Evolutionary conservation across 768 basidiomycete species (phyloP), one percentile per base, ranked within the genome.

Genomic region (Trametes cingulata): DNA sequence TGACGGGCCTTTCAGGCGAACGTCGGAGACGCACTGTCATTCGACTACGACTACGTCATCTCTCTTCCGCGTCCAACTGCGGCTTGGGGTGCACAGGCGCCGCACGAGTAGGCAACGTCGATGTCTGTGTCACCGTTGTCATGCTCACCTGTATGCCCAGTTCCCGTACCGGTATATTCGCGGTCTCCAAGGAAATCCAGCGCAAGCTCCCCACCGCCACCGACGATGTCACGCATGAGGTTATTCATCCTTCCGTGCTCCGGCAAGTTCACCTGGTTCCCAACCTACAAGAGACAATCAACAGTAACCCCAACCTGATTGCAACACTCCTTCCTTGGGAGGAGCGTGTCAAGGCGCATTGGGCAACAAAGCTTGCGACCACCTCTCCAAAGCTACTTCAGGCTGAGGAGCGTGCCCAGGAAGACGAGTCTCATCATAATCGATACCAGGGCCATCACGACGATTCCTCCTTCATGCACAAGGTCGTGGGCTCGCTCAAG

Each of bases 31-130:
- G 79, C 84, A 14, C 70, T 90, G 33, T 82, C 82, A 2, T 67
- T 90, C 52, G 85, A 91, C 66, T 63, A 76, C 33, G 62, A 72
- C 10, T 89, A 91, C 62, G 60, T 88, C 8, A 68, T 67, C 40
- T 74, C 77, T 13, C 76, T 86, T 17, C 74, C 79, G 1, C 71
- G 78, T 10, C 86, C 88, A 1, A 78, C 76, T 3, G 78, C 77
- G 2, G 75, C 77, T 13, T 90, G 87, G 86, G 88, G 88, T 12
- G 67, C 75, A 57, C 87, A 85, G 61, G 69, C 70, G 29, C 84
- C 86, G 25, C 88, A 91, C 62, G 72, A 87, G 88, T 88, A 64
- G 68, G 85, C 73, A 7, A 20, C 41, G 15, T 36, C 36, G 24
- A 10, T 42, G 8, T 25, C 14, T 47, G 19, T 14, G 17, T 14